Base-by-base conservation (phyloP, 2,329 filamentous ascomycete genomes). In the Eurotiales sp. region DNA sequence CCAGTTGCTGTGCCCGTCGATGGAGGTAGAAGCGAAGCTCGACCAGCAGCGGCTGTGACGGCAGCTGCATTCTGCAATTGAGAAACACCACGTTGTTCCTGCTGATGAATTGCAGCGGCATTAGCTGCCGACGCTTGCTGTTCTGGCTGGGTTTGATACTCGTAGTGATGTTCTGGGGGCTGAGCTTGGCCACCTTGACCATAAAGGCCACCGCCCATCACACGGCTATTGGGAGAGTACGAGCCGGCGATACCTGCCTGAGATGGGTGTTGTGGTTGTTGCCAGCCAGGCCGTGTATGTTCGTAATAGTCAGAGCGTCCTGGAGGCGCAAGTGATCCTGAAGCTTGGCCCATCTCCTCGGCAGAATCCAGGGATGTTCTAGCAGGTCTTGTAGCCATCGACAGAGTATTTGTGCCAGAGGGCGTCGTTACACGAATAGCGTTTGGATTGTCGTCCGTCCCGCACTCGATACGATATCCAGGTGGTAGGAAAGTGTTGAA, bases 401-500 rank as follows among this genome's bases (percentile, higher is more conserved):
- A 90, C 60, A 92, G 87, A 2, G 96, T 89, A 10, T 90, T 96
- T 2, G 92, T 97, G n/a, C 93, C 93, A 77, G 95, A 96, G 0
- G 93, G 93, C 0, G 93, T 99, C 0, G 93, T 99, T 14, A 99
- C 93, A 57, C 95, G 81, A 57, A 99, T 99, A 3, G 90, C 90
- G 65, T 96, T 96, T 1, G 92, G 92, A 62, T 97, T 92, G 58
- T 95, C 92, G 29, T 90, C 90, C 14, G 89, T 86, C 25, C 92
- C 92, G 63, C 93, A 99, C 67, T 99, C 93, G 54, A 99, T 99
- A 53, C 93, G 82, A 67, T 99, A 99, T 2, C 93, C 91, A 0
- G 91, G 91, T 3, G 93, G 93, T 8, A 99, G 76, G 67, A 99
- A 99, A 0, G 93, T 99, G 66, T 99, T 99, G 69, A 99, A 99